phyloP scores from a whole-genome alignment of 2,329 filamentous ascomycete genomes.

The Nigrograna mackinnonii region DNA sequence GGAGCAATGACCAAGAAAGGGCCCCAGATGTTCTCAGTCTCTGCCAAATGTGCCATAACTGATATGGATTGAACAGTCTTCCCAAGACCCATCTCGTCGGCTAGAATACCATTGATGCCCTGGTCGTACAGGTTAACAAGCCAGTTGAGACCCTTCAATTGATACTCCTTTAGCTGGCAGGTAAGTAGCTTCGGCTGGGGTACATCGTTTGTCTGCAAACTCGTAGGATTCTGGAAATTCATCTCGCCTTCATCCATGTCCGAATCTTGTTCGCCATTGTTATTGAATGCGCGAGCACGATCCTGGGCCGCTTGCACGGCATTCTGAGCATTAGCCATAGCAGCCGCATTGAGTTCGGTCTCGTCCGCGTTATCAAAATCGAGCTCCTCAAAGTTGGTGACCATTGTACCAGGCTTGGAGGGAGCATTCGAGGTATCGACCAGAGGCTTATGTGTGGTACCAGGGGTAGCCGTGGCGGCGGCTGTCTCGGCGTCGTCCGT shows the following conservation, averaged over 20 bases:
- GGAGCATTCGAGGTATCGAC: conserved; percentile 53
- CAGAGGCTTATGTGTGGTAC: conserved; percentile 43
- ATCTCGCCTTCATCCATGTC: conserved; percentile 96
- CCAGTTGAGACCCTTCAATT: conserved; percentile 99
- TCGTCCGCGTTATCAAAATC: conserved; percentile 97
- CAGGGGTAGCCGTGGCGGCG: conserved; percentile 40
- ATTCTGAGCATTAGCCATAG: conserved; percentile 93
- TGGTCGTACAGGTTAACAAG: conserved; percentile 98
- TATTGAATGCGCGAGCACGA: conserved; percentile 89
- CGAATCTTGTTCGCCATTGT: conserved; percentile 63
- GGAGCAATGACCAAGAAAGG: conserved; percentile 96
- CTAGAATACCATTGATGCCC: conserved; percentile 98
- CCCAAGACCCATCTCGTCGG: conserved; percentile 99
- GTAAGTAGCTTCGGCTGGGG: conserved; percentile 92
- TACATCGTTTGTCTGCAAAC: conserved; percentile 90
- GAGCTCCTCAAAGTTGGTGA: conserved; percentile 91
- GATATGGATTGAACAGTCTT: conserved; percentile 99
- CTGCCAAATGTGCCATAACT: conserved; percentile 97
- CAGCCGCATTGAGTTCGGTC: conserved; percentile 75
- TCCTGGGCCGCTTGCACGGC: conserved; percentile 93
- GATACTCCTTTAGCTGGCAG: conserved; percentile 96
- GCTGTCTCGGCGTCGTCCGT: conserved; percentile 72
- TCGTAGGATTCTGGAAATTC: conserved; percentile 99
- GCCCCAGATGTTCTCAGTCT: conserved; percentile 97
- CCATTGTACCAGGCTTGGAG: conserved; percentile 64